Base-by-base conservation (phyloP, 768 basidiomycete genomes). In the Mrakia gelida region DNA sequence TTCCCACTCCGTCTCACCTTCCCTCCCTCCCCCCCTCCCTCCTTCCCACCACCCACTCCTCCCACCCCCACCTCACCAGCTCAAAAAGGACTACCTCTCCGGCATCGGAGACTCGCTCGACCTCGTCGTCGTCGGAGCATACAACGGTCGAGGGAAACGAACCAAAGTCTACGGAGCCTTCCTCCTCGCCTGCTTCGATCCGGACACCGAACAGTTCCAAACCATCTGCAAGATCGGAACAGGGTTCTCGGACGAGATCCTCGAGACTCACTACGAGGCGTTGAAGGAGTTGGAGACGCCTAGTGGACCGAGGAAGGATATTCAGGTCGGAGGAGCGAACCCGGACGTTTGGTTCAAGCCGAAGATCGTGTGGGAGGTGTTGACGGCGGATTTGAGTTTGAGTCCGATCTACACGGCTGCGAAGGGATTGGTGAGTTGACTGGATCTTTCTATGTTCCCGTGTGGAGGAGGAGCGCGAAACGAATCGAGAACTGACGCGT, bases 151-250 rank as follows among this genome's bases (percentile, higher is more conserved):
- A 85, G 97, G 97, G 77, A 99, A 99, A 85, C 91, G 97, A 74
- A 97, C 96, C 41, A 92, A 93, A 83, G 93, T 97, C 41, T 99
- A 98, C 83, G 97, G 97, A 72, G 97, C 97, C 18, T 98, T 97
- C 89, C 88, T 98, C 32, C 89, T 99, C 54, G 97, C 97, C 11
- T 98, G 96, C 85, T 98, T 94, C 83, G 97, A 99, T 84, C 87
- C 90, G 76, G 97, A 98, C 81, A 88, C 92, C 28, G 96, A 98
- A 84, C 92, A 93, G 83, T 98, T 89, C 83, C 97, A 99, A 82
- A 95, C 95, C 6, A 94, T 98, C 73, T 98, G 97, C 88, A 99
- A 99, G 84, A 97, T 99, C 81, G 97, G 97, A 13, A 99, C 97
- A 0, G 97, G 97, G 1, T 98, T 99, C 86, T 92, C 92, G 76